These are phyloP conservation scores for Dujonia santamariae DNA, from an alignment of 1,139 yeast species.

Conservation along the genomic window DNA sequence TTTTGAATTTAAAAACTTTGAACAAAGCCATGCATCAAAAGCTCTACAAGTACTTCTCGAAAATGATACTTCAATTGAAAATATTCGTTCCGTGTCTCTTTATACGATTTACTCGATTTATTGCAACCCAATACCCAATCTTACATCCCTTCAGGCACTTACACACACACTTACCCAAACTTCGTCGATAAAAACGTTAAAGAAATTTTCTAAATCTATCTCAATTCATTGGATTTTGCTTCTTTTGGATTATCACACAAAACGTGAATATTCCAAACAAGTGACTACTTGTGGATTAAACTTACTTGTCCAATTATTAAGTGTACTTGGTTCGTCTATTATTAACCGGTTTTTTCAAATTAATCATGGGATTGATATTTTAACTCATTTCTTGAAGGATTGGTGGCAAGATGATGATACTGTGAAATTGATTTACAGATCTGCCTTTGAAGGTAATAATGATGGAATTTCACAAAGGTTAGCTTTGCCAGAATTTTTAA, in stretches of 20 bases:
- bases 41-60: slow-evolving; percentile 3
- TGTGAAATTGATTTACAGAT: slow-evolving; percentile 30
- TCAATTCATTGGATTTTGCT: slow-evolving; percentile 68
- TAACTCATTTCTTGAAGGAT: slow-evolving; percentile 42
- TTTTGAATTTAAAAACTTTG: too few relatives aligned
- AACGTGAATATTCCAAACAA: slow-evolving; percentile 18
- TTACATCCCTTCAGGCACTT: slow-evolving; percentile 1
- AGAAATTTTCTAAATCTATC: slow-evolving; percentile 53
- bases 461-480: slow-evolving; percentile 15
- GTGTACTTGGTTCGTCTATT: slow-evolving; percentile 44
- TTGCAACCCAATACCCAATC: slow-evolving; percentile 9
- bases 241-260: slow-evolving; percentile 33
- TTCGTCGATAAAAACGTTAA: slow-evolving; percentile 33
- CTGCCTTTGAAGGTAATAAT: slow-evolving; percentile 26
- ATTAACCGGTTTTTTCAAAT: slow-evolving; percentile 48
- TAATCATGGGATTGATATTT: slow-evolving; percentile 52
- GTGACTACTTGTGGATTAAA: slow-evolving; percentile 48
- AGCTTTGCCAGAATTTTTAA: slow-evolving; percentile 38
- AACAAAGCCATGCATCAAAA: background rate
- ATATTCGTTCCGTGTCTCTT: slow-evolving; percentile 31
- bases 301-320: slow-evolving; percentile 48
- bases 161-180: slow-evolving; percentile 7
- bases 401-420: slow-evolving; percentile 47
- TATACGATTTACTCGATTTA: slow-evolving; percentile 38
- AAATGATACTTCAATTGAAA: slow-evolving; percentile 37